These are phyloP conservation scores for Trichothecium sympodiale DNA, from an alignment of 2,329 filamentous ascomycete species.

Conservation along the genomic window DNA sequence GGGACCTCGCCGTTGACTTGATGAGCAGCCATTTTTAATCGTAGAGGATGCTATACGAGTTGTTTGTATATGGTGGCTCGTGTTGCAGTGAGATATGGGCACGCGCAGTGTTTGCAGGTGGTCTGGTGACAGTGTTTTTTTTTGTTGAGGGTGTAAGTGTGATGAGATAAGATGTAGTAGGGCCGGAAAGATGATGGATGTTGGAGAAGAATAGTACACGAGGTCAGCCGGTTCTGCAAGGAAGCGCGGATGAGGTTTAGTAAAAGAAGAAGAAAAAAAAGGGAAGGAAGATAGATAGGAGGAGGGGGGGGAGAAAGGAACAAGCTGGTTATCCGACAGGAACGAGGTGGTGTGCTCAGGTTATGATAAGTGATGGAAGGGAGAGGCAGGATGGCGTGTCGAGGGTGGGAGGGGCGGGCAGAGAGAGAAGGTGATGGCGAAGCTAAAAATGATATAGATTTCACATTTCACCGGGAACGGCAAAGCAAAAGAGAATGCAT, in stretches of 20 bases:
- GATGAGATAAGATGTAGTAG: neutral
- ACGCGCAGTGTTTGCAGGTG: too few relatives aligned
- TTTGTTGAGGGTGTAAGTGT: neutral
- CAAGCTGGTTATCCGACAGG: neutral
- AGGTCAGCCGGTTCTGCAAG: neutral
- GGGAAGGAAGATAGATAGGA: conserved; percentile 1
- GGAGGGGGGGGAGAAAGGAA: neutral
- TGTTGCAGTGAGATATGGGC: too few relatives aligned
- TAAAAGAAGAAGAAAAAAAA: conserved; percentile 1
- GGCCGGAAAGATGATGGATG: neutral
- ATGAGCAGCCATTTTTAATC: conserved; percentile 21
- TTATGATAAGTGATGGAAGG: conserved; percentile 2
- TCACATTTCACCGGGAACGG: too few relatives aligned
- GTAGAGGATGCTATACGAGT: neutral
- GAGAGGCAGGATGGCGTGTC: conserved; percentile 1
- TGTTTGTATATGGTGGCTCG: neutral
- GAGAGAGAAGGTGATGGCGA: neutral
- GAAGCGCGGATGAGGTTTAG: neutral
- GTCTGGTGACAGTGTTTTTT: neutral
- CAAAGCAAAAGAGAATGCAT: too few relatives aligned
- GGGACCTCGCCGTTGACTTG: conserved; percentile 42
- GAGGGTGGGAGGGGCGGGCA: neutral
- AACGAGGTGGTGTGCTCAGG: neutral
- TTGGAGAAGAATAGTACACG: neutral
- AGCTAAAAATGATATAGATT: too few relatives aligned